A percentile compares a stretch with the other conserved stretches of the same genome.
Evolutionary conservation across 306 rosid species (phyloP).

Genomic region (Cyclanthera cordifolia): DNA sequence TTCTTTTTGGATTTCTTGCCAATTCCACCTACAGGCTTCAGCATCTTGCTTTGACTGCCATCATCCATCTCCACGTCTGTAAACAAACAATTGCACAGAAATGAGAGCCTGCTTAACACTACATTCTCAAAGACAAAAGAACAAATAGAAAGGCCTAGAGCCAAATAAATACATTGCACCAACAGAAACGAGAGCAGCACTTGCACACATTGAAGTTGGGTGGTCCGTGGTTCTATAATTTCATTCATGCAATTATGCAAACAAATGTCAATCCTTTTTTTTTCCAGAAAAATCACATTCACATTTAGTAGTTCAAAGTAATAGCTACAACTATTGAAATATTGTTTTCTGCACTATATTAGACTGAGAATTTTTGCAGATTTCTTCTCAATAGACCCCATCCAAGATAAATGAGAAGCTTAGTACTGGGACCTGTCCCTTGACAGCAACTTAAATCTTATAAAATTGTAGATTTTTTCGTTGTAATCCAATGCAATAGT

Average conservation of each 20-base stretch:
- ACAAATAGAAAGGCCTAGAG: not conserved
- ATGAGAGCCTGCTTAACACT: not conserved
- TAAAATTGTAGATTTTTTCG: not conserved
- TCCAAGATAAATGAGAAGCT: not conserved
- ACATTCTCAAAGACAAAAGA: not conserved
- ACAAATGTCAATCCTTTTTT: not conserved
- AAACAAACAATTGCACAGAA: not conserved
- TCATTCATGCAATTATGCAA: not conserved
- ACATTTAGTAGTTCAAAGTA: not conserved
- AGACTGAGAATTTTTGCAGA: not conserved
- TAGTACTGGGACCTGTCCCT: not conserved
- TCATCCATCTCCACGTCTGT: slow-evolving; percentile 67
- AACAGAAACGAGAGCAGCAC: not conserved
- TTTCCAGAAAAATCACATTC: not conserved
- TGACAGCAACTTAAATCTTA: not conserved
- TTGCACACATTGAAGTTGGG: not conserved
- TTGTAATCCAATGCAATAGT: no score
- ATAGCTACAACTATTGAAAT: not conserved
- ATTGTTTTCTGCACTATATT: not conserved
- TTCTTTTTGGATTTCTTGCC: slow-evolving; percentile 58
- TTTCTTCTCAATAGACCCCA: not conserved
- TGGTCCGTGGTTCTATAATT: not conserved
- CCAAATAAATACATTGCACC: not conserved
- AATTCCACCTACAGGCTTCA: slow-evolving; percentile 59
- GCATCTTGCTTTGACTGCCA: slow-evolving; percentile 25